phyloP scores from a whole-genome alignment of 768 basidiomycete genomes.

The Tremella yokohamensis region DNA sequence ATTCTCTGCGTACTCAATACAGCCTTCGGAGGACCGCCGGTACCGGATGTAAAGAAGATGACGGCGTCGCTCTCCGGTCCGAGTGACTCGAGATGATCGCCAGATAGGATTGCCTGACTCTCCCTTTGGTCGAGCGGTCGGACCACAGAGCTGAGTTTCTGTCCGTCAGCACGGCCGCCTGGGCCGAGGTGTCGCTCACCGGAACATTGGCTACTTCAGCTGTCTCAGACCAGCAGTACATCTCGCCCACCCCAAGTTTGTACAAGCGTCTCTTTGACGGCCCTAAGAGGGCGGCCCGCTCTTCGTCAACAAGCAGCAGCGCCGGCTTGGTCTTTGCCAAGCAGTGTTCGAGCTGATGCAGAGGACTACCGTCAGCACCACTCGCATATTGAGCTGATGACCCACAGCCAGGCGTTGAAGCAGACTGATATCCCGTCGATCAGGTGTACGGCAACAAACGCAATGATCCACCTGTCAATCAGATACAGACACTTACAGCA shows the following conservation, averaged over 20 bases:
- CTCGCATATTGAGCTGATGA: neutral
- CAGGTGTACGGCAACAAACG: constrained; percentile 39
- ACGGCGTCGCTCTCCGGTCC: constrained; percentile 41
- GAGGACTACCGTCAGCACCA: constrained; percentile 22
- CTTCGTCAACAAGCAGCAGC: constrained; percentile 34
- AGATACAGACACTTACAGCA: constrained; percentile 5
- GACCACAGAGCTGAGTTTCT: neutral
- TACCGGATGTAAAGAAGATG: constrained; percentile 45
- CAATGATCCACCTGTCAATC: constrained; percentile 32
- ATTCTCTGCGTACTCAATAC: constrained; percentile 45
- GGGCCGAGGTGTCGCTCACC: neutral
- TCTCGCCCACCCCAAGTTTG: constrained; percentile 17
- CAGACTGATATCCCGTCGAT: constrained; percentile 37
- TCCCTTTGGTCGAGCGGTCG: neutral
- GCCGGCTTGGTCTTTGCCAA: constrained; percentile 24
- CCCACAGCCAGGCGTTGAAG: constrained; percentile 46
- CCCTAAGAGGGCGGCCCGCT: constrained; percentile 22
- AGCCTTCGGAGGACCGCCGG: constrained; percentile 41
- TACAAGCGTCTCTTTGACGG: constrained; percentile 8
- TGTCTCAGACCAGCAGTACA: neutral
- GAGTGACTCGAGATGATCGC: constrained; percentile 16
- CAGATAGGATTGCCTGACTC: constrained; percentile 5
- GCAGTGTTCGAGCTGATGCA: constrained; percentile 25
- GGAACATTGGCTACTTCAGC: neutral
- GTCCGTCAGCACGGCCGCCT: neutral